Conservation (phyloP, 352 stramenopile species). For the Saprolegnia parasitica region DNA sequence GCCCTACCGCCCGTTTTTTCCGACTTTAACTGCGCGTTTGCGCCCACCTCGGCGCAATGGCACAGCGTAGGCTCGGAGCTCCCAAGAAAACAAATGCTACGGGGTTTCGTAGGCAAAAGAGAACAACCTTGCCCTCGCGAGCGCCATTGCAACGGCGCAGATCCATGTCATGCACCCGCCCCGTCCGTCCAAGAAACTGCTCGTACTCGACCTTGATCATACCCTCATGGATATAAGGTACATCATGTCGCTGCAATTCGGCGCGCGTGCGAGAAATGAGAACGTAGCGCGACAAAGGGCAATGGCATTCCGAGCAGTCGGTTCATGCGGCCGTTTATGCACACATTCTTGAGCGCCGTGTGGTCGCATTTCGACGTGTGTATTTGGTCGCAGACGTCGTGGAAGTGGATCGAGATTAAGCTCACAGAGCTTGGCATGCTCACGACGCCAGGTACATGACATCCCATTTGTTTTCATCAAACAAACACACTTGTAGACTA, state of each 20-base stretch:
- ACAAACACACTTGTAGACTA: constrained; percentile 9
- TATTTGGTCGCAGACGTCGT: constrained; percentile 85
- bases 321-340: constrained; percentile 70
- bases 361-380: constrained; percentile 86
- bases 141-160: constrained; percentile 58
- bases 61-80: constrained; percentile 2
- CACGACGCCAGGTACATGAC: constrained; percentile 35
- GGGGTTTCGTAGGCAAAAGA: constrained; percentile 37
- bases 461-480: background rate
- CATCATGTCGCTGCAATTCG: constrained; percentile 28
- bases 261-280: background rate
- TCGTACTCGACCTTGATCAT: constrained; percentile 88
- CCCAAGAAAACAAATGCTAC: constrained; percentile 47
- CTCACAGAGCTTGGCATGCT: constrained; percentile 81
- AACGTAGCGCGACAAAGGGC: constrained; percentile 6
- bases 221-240: constrained; percentile 81
- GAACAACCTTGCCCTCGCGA: constrained; percentile 64
- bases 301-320: constrained; percentile 16
- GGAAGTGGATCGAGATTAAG: constrained; percentile 86
- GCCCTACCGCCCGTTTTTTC: constrained; percentile 40
- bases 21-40: constrained; percentile 84
- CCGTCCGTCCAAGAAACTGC: constrained; percentile 55
- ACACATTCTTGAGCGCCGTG: constrained; percentile 64
- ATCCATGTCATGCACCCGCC: constrained; percentile 76
- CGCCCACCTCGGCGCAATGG: constrained; percentile 37